phyloP scores from a whole-genome alignment of 2,329 filamentous ascomycete species.

The Penicillium polonicum region DNA sequence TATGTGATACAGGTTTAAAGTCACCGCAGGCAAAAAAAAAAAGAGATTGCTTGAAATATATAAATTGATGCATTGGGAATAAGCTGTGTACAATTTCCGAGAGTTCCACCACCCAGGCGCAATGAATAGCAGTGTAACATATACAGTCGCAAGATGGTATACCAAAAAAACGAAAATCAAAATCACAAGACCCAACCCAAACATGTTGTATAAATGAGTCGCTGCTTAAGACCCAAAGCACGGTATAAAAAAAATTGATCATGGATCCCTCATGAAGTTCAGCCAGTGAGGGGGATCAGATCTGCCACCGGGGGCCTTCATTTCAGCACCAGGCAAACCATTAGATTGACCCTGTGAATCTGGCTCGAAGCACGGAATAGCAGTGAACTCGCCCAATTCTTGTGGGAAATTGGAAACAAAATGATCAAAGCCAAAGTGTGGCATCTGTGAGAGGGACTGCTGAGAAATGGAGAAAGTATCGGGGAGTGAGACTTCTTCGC shows the following conservation, averaged over 20 bases:
- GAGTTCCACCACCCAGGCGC: neutral
- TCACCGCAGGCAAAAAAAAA: too few relatives aligned
- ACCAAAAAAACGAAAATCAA: constrained; percentile 13
- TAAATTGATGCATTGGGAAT: neutral
- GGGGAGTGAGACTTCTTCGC: constrained; percentile 24
- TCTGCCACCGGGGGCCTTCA: constrained; percentile 22
- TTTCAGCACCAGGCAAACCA: constrained; percentile 21
- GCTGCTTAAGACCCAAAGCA: constrained; percentile 4
- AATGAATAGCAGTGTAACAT: neutral
- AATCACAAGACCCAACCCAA: neutral
- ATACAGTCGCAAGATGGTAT: constrained; percentile 18
- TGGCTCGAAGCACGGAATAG: constrained; percentile 41
- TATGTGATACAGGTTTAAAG: neutral
- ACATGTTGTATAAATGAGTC: neutral
- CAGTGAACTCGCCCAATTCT: constrained; percentile 42
- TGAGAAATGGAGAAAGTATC: constrained; percentile 33
- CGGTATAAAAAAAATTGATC: neutral
- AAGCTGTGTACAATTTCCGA: neutral
- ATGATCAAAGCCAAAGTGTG: constrained; percentile 40
- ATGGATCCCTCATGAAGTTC: constrained; percentile 35
- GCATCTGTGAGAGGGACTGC: constrained; percentile 31
- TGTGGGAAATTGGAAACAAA: constrained; percentile 44
- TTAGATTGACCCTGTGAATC: constrained; percentile 27
- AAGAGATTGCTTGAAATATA: neutral
- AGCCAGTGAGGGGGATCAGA: constrained; percentile 35